Evolutionary conservation across 257 asterid genomes (phyloP), one percentile per base, ranked within the genome.

Genomic region (Scutellaria minor): DNA sequence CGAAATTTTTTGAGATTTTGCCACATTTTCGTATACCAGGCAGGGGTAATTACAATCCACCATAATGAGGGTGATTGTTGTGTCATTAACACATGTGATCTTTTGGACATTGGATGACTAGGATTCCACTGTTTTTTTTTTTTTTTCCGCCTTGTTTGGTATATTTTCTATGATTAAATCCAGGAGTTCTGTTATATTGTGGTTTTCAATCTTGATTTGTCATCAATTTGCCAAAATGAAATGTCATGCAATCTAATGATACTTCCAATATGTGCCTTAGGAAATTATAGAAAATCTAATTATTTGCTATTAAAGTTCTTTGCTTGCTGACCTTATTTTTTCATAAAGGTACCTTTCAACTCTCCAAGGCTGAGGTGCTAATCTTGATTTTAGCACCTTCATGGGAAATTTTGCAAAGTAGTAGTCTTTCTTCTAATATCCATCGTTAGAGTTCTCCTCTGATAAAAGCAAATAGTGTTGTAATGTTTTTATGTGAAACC

Each of bases 281-380:
- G 63, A 73, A 13, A 15, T 64, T 9, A 3, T 54, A 9, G 47
- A 44, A 51, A 50, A 24, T 31, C n/a, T 46, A 75, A 53, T 20
- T 52, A 51, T 44, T 53, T 65, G 41, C 54, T 9, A 9, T 42
- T 55, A 57, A 24, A 44, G 47, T 40, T 60, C 58, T 47, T 59
- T 50, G 54, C 68, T 67, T 40, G 7, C 15, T 14, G 65, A 48
- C 64, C 75, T 37, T 35, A 20, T 45, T 52, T 45, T 52, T 53
- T 22, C 45, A 45, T 42, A 66, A 14, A 18, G 6, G 11, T 39
- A 35, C 48, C 37, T 31, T 61, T 64, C 54, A 52, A 42, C n/a
- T 37, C 6, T 11, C 24, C 15, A 45, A 66, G 68, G 60, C 41
- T 44, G 46, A 42, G 71, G 31, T 40, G 40, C 40, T 46, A 44